These are phyloP conservation scores for Beverwykella pulmonaria DNA, from an alignment of 495 filamentous ascomycete species.

Conservation along the genomic window DNA sequence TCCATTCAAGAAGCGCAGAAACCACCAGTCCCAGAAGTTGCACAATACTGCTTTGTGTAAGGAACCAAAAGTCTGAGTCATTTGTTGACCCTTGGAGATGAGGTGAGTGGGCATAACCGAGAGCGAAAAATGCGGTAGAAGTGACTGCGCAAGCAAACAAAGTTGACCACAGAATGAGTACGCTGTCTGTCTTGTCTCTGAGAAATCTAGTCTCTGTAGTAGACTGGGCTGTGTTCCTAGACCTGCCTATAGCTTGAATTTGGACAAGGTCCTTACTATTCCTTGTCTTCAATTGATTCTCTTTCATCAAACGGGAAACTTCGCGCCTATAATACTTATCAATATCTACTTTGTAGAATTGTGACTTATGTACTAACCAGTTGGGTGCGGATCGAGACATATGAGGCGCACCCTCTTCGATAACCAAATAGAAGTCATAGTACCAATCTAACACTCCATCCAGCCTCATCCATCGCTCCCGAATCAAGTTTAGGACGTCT, in stretches of 20 bases:
- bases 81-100: constrained; percentile 10
- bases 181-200: background rate
- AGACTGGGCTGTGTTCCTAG: background rate
- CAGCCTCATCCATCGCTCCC: constrained; percentile 1
- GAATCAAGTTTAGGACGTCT: constrained; percentile 1
- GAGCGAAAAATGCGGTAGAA: constrained; percentile 8
- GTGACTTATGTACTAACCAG: background rate
- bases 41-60: background rate
- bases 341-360: background rate
- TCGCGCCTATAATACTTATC: background rate
- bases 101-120: constrained; percentile 6
- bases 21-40: background rate
- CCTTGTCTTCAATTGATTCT: background rate
- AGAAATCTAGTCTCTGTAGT: background rate
- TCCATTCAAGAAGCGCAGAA: background rate
- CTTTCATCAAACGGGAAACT: background rate
- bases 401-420: background rate
- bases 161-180: constrained; percentile 2
- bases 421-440: background rate
- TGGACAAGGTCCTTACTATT: background rate
- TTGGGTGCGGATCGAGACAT: constrained; percentile 1
- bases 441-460: background rate
- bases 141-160: background rate
- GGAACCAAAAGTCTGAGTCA: constrained; percentile 9
- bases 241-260: background rate